Evolutionary conservation across 2,329 filamentous ascomycete species (phyloP).

Genomic region (Lachnellula subtilissima): DNA sequence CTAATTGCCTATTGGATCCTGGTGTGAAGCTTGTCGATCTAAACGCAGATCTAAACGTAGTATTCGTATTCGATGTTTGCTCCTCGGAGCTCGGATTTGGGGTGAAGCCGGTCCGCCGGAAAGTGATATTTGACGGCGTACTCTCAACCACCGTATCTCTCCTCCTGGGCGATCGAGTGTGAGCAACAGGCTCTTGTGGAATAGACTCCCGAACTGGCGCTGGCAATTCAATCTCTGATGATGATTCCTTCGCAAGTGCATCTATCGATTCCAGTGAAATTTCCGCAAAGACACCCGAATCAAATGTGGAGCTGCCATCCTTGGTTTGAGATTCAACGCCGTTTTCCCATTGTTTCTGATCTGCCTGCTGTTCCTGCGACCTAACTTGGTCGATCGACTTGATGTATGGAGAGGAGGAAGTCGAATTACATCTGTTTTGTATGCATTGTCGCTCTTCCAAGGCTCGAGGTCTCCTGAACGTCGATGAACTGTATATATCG

Average conservation of each 20-base stretch:
- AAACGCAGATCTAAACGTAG: not conserved
- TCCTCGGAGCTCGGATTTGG: not conserved
- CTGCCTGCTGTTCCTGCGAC: not conserved
- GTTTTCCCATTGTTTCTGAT: constrained; percentile 5
- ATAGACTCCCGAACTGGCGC: not conserved
- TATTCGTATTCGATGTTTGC: not conserved
- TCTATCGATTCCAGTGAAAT: constrained; percentile 35
- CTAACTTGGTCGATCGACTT: no score
- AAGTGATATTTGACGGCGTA: not conserved
- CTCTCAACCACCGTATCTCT: not conserved
- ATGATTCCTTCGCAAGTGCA: constrained; percentile 22
- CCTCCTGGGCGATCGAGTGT: not conserved
- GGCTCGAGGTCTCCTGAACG: not conserved
- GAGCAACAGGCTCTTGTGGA: not conserved
- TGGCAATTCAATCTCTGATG: not conserved
- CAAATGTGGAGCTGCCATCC: constrained; percentile 11
- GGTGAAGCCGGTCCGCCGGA: constrained; percentile 2
- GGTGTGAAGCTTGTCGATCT: constrained; percentile 5
- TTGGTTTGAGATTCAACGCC: constrained; percentile 1
- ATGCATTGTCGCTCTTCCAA: not conserved
- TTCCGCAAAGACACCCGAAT: constrained; percentile 30
- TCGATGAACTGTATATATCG: not conserved
- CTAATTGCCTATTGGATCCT: constrained; percentile 8
- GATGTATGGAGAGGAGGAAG: not conserved
- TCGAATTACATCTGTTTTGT: constrained; percentile 2